phyloP scores from a whole-genome alignment of 306 rosid species.

The Argentina anserina region DNA sequence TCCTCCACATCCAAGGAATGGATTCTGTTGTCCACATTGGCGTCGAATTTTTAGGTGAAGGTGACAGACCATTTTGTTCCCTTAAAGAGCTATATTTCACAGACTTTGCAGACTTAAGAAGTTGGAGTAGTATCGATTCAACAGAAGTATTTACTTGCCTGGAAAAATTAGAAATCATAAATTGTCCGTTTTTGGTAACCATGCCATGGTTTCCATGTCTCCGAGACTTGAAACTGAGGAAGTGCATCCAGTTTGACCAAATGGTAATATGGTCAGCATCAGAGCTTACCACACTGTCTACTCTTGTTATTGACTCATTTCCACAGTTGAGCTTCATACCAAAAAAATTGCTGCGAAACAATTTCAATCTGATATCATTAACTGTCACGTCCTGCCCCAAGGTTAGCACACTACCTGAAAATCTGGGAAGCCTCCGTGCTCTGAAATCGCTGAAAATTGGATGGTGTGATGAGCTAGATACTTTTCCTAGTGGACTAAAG shows the following conservation, averaged over 20 bases:
- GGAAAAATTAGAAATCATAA: not conserved
- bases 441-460: constrained; percentile 16
- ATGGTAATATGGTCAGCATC: constrained; percentile 4
- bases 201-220: constrained; percentile 25
- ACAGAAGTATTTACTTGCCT: not conserved
- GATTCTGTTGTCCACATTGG: constrained; percentile 13
- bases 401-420: not conserved
- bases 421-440: constrained; percentile 14
- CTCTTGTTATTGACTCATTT: constrained; percentile 20
- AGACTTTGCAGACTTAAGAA: not conserved
- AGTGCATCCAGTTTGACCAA: not conserved
- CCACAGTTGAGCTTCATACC: not conserved
- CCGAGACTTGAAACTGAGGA: constrained; percentile 6
- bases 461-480: constrained; percentile 12
- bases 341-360: constrained; percentile 16
- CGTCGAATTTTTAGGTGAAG: not conserved
- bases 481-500: constrained; percentile 19
- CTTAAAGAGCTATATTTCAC: not conserved
- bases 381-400: constrained; percentile 26
- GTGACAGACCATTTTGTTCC: not conserved
- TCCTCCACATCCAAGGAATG: constrained; percentile 23
- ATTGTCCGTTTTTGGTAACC: not conserved
- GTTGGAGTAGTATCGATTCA: constrained; percentile 11
- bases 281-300: constrained; percentile 12
- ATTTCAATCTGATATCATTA: constrained; percentile 8